Base-by-base conservation (phyloP, 306 rosid genomes). In the Crotalaria pallida region DNA sequence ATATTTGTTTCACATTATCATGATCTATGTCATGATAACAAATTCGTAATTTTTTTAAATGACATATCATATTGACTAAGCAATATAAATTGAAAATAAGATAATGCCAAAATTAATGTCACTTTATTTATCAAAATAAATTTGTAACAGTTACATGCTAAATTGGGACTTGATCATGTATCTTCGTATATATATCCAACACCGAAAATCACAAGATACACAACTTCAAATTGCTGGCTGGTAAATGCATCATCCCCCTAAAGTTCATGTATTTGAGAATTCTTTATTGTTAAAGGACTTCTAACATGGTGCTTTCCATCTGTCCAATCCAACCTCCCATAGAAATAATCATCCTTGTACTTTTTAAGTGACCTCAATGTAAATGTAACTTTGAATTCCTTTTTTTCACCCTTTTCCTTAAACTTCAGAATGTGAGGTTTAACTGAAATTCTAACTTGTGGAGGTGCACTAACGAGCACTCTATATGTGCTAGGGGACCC, bases 311-410 rank as follows among this genome's bases (percentile, higher is more conserved):
- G 81, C 34, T 48, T 69, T 1, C 79, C 79, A 53, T 83, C 78
- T 5, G 59, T 63, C 94, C 88, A 88, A 8, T 38, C 58, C 79
- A 88, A 24, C 10, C 18, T 17, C 18, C 90, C 94, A 58, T 59
- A 83, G 0, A 16, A 53, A 38, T 68, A 77, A 12, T 44, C 65
- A 31, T 0, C 24, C 34, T 23, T 12, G 19, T 0, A 7, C 23
- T 22, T 23, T 43, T 3, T 5, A 11, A 0, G 21, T 1, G 76
- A 12, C 31, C 10, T 58, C 53, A 83, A 34, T 19, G 61, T 43
- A 1, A 65, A 16, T 24, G 78, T 12, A 19, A 87, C 80, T 49
- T 9, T 53, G 52, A 82, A 89, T 60, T 34, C 62, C 15, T 53
- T 85, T 64, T 78, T 88, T 67, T 84, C 96, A 19, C 87, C 89